These are phyloP conservation scores for Eudorina sp. DNA, from an alignment of 139 green algal genomes.

Conservation along the genomic window DNA sequence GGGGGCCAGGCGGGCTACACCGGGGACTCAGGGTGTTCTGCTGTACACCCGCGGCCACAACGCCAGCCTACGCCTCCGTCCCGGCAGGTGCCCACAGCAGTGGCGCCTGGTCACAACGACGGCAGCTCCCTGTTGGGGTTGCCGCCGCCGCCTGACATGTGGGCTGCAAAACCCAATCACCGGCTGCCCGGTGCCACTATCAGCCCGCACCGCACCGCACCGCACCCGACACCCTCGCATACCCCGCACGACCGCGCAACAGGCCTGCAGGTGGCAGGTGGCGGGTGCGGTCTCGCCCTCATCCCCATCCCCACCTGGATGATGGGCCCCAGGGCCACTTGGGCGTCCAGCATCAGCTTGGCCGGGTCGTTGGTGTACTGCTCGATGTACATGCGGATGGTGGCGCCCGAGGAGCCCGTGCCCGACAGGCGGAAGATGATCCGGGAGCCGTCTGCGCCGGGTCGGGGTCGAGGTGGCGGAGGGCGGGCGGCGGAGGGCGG, in stretches of 20 bases:
- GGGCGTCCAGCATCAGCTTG: constrained; percentile 87
- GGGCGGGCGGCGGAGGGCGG: not conserved
- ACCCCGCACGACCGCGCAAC: too few species aligned
- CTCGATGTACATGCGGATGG: constrained; percentile 99
- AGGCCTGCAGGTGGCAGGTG: too few species aligned
- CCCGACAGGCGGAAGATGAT: constrained; percentile 97
- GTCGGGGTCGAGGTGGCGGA: not conserved
- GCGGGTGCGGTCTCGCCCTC: too few species aligned
- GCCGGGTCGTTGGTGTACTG: constrained; percentile 90
- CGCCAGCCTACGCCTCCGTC: too few species aligned
- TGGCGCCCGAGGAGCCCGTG: constrained; percentile 94
- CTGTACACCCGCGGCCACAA: too few species aligned
- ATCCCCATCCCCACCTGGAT: constrained; percentile 59
- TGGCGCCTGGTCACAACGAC: too few species aligned
- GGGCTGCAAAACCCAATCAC: not conserved
- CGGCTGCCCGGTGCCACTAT: not conserved
- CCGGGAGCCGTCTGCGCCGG: constrained; percentile 85
- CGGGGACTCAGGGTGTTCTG: too few species aligned
- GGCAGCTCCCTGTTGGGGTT: too few species aligned
- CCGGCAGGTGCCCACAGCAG: too few species aligned
- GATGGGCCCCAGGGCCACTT: constrained; percentile 71
- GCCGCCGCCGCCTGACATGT: too few species aligned
- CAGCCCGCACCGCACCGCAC: not conserved
- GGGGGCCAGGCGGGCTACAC: too few species aligned
- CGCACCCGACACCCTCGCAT: not conserved